Percentiles rank a stretch among this genome's conserved stretches.
Evolutionary conservation across 129 eudicot species (phyloP).

Genomic region (Saposhnikovia divaricata): DNA sequence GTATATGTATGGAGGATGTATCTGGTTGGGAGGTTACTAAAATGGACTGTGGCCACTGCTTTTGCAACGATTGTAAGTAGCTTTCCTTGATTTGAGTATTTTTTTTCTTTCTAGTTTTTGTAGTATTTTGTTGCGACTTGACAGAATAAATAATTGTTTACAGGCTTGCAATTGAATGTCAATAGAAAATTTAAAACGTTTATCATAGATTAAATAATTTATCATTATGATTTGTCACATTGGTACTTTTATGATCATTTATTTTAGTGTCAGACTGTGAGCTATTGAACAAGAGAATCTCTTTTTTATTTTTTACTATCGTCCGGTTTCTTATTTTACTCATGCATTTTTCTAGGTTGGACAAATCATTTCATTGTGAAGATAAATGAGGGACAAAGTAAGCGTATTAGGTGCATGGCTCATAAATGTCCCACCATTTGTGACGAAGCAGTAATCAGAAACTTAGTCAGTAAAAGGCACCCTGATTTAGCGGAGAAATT

Average conservation of each 20-base stretch:
- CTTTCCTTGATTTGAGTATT: background rate
- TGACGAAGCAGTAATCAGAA: slow-evolving; percentile 63
- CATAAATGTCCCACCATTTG: slow-evolving; percentile 79
- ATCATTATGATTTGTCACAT: background rate
- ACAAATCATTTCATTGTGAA: slow-evolving; percentile 88
- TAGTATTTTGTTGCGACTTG: background rate
- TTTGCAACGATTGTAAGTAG: slow-evolving; percentile 80
- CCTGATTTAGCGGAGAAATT: slow-evolving; percentile 88
- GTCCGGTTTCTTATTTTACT: slow-evolving; percentile 3
- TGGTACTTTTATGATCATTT: background rate
- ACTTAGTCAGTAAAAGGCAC: slow-evolving; percentile 55
- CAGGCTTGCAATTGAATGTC: background rate
- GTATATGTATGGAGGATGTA: slow-evolving; percentile 83
- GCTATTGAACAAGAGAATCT: background rate
- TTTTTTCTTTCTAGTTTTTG: background rate
- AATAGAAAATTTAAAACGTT: background rate
- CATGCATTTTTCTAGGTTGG: slow-evolving; percentile 51
- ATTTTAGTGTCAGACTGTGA: background rate
- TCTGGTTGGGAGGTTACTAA: slow-evolving; percentile 49
- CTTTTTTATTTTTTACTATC: background rate
- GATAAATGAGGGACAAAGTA: slow-evolving; percentile 93
- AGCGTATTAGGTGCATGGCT: slow-evolving; percentile 83
- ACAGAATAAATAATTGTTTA: background rate
- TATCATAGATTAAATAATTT: background rate
- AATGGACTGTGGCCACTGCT: slow-evolving; percentile 96